Evolutionary conservation across 495 filamentous ascomycete genomes (phyloP), one percentile per base, ranked within the genome.

Genomic region (Talaromyces proteolyticus): DNA sequence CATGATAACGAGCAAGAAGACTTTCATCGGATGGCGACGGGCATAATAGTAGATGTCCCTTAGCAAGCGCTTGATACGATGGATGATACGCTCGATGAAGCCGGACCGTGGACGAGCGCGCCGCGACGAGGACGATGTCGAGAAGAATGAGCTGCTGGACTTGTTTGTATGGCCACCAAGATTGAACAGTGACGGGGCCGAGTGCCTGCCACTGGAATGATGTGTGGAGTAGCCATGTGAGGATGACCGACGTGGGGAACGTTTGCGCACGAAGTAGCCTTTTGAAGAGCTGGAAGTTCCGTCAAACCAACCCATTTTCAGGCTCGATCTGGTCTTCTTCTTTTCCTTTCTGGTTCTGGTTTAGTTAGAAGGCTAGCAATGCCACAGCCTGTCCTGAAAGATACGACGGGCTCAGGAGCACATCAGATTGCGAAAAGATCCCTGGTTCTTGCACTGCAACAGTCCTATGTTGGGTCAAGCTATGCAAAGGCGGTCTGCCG

Each of bases 1-100:
- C 74, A 95, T 77, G 47, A 94, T 79, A 24, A 94, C 84, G 16
- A 93, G 74, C 72, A 91, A 80, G 66, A 94, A 82, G 2, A 92
- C 85, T 66, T 91, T 93, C 55, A 89, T 57, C 0, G 91, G 91
- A 61, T 95, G 81, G 6, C 79, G 73, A 59, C 87, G 81, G 49
- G 86, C 84, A 64, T 90, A 94, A 62, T 80, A 75, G 55, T 78
- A 75, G 11, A 95, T 78, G 54, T 91, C 81, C 48, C 85, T 85
- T 23, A 94, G 62, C 23, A 91, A 71, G 21, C 82, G 83, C 57
- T 80, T 84, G 53, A 95, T 79, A 49, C 85, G 79, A 56, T 78
- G 75, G 58, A 88, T 63, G 34, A 89, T 72, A 50, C 83, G 82
- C 51, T 78, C 63, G 49, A 93, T 65, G 68, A 89, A 93, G 54